Percentiles rank a stretch among this genome's conserved stretches.
Conservation (phyloP, 2,329 filamentous ascomycete genomes). For the Fusarium buxicola region DNA sequence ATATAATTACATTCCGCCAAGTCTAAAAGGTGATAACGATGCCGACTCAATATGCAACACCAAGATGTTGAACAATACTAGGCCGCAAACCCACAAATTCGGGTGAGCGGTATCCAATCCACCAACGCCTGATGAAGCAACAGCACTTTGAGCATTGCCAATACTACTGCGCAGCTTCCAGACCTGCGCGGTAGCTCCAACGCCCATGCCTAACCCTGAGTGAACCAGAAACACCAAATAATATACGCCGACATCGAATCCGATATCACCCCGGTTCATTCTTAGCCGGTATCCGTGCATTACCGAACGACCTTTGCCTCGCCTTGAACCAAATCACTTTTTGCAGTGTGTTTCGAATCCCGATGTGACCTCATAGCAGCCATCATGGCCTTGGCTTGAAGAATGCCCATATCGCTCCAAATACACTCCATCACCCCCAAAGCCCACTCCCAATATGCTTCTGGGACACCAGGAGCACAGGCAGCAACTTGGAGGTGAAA, state of each 20-base stretch:
- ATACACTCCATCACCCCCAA: slow-evolving; percentile 59
- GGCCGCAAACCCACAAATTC: not conserved
- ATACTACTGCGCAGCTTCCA: not conserved
- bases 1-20: no score
- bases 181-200: slow-evolving; percentile 1
- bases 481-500: slow-evolving; percentile 62
- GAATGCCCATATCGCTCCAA: slow-evolving; percentile 64
- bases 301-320: slow-evolving; percentile 1
- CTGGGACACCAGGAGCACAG: slow-evolving; percentile 59
- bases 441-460: slow-evolving; percentile 58
- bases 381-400: slow-evolving; percentile 59
- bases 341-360: slow-evolving; percentile 25
- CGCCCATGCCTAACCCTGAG: slow-evolving; percentile 7
- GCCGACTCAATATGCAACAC: not conserved
- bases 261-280: not conserved
- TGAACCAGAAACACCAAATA: slow-evolving; percentile 18
- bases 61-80: slow-evolving; percentile 2
- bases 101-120: not conserved
- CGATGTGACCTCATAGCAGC: slow-evolving; percentile 53
- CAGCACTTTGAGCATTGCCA: slow-evolving; percentile 5
- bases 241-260: slow-evolving; percentile 16
- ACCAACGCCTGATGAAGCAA: slow-evolving; percentile 13
- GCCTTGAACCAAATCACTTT: slow-evolving; percentile 12
- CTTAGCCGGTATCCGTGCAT: slow-evolving; percentile 2
- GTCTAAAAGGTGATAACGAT: not conserved